Evolutionary conservation across 2,329 filamentous ascomycete species (phyloP).

Genomic region (Epichloe aotearoae): DNA sequence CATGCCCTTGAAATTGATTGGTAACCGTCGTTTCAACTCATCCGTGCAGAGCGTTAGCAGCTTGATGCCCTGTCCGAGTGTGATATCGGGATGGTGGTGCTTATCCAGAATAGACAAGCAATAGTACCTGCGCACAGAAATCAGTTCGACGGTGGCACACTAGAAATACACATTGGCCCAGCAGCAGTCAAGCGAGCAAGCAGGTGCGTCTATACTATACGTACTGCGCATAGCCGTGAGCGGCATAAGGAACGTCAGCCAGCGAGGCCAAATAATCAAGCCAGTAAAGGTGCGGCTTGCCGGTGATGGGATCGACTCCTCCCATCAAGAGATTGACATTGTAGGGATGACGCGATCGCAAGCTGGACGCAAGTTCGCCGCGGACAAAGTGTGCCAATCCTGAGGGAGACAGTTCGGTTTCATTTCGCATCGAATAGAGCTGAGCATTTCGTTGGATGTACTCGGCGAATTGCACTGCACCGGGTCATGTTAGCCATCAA

Average conservation of each 20-base stretch:
- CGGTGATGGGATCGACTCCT: conserved; percentile 81
- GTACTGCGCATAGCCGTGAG: conserved; percentile 94
- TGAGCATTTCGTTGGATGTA: conserved; percentile 98
- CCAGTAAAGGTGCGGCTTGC: conserved; percentile 91
- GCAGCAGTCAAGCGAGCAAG: neutral
- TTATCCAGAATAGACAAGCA: conserved; percentile 96
- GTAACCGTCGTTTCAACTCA: conserved; percentile 90
- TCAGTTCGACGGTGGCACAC: neutral
- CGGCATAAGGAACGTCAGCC: conserved; percentile 83
- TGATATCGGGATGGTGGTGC: conserved; percentile 93
- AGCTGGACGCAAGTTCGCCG: conserved; percentile 77
- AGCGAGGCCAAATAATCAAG: conserved; percentile 88
- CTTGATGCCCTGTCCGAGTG: conserved; percentile 78
- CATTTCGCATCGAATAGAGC: conserved; percentile 97
- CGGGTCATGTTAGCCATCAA: conserved; percentile 11
- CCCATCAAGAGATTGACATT: conserved; percentile 93
- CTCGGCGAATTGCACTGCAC: conserved; percentile 89
- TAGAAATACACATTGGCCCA: neutral
- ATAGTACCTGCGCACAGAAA: conserved; percentile 59
- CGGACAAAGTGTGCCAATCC: conserved; percentile 90
- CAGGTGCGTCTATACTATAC: conserved; percentile 16
- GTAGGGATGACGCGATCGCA: conserved; percentile 88
- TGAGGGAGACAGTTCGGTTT: conserved; percentile 77
- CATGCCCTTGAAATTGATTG: conserved; percentile 98
- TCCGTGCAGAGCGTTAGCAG: conserved; percentile 90